A percentile compares a stretch with the other conserved stretches of the same genome.
Evolutionary conservation across 1,284 basidiomycete species (phyloP).

Genomic region (Cryptococcus neoformans): DNA sequence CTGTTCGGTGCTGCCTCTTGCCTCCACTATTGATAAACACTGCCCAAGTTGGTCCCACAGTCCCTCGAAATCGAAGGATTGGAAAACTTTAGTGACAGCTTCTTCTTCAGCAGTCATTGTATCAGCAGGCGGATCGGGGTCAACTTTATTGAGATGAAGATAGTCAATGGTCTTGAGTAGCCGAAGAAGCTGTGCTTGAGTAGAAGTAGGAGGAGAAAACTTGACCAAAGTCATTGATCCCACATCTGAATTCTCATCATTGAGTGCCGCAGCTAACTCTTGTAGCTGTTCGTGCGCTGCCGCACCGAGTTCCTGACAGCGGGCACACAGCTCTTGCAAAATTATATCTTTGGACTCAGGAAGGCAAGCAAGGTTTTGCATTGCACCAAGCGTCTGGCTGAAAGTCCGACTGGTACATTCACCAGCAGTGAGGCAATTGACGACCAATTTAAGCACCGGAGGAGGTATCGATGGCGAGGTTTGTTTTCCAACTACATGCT

Average conservation of each 20-base stretch:
- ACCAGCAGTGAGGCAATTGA: slow-evolving; percentile 88
- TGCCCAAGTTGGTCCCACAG: slow-evolving; percentile 84
- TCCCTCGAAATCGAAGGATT: slow-evolving; percentile 77
- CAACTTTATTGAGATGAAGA: slow-evolving; percentile 68
- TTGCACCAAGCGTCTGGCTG: slow-evolving; percentile 81
- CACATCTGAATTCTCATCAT: slow-evolving; percentile 58
- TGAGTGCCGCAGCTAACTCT: slow-evolving; percentile 65
- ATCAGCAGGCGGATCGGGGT: slow-evolving; percentile 22
- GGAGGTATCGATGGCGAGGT: slow-evolving; percentile 58
- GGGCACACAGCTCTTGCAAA: slow-evolving; percentile 75
- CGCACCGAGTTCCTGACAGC: slow-evolving; percentile 81
- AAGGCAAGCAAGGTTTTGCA: slow-evolving; percentile 82
- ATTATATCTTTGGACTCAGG: slow-evolving; percentile 83
- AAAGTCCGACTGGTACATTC: slow-evolving; percentile 95
- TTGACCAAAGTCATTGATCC: slow-evolving; percentile 61
- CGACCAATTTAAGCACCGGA: slow-evolving; percentile 75
- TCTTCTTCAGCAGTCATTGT: slow-evolving; percentile 60
- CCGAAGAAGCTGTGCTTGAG: slow-evolving; percentile 86
- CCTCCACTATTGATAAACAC: slow-evolving; percentile 77
- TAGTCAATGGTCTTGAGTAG: slow-evolving; percentile 95
- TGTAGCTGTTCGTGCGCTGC: slow-evolving; percentile 70
- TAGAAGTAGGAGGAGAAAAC: slow-evolving; percentile 87
- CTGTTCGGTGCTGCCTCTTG: slow-evolving; percentile 74
- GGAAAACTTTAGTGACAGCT: slow-evolving; percentile 72
- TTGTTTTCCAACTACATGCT: not conserved